These are phyloP conservation scores for Psilocybe mexicana DNA, from an alignment of 1,284 basidiomycete species.

Conservation along the genomic window DNA sequence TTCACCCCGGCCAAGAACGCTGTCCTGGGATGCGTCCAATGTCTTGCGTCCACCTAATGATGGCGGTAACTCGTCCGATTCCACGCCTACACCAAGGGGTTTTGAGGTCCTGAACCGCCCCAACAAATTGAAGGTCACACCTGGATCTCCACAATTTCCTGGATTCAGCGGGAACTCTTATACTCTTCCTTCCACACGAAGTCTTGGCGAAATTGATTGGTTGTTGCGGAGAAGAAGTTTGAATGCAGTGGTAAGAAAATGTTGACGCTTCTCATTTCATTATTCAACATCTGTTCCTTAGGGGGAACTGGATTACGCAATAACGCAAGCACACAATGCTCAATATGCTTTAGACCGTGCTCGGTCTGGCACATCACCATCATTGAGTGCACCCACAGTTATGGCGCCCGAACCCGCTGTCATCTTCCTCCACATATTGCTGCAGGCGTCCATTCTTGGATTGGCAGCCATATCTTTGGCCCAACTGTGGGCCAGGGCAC, in stretches of 20 bases:
- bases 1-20: conserved; percentile 47
- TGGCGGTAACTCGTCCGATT: conserved; percentile 43
- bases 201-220: conserved; percentile 74
- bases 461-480: conserved; percentile 57
- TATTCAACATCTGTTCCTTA: conserved; percentile 26
- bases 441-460: conserved; percentile 61
- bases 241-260: conserved; percentile 59
- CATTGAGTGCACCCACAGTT: conserved; percentile 31
- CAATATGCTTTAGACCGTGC: conserved; percentile 26
- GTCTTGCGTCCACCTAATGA: conserved; percentile 50
- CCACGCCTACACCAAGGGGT: conserved; percentile 30
- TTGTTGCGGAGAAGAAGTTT: conserved; percentile 67
- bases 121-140: conserved; percentile 41
- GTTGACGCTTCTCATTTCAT: not conserved
- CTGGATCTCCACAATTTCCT: conserved; percentile 45
- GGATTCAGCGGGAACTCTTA: conserved; percentile 34
- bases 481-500: conserved; percentile 57
- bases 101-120: conserved; percentile 78
- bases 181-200: conserved; percentile 40
- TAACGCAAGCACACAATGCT: conserved; percentile 47
- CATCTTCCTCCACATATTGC: conserved; percentile 47
- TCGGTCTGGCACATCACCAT: conserved; percentile 32
- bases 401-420: conserved; percentile 40
- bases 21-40: conserved; percentile 54
- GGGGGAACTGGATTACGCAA: conserved; percentile 69